Percentiles rank a stretch among this genome's conserved stretches.
Conservation (phyloP, 805 yeast species). For the Kodamaea fukazawae region DNA sequence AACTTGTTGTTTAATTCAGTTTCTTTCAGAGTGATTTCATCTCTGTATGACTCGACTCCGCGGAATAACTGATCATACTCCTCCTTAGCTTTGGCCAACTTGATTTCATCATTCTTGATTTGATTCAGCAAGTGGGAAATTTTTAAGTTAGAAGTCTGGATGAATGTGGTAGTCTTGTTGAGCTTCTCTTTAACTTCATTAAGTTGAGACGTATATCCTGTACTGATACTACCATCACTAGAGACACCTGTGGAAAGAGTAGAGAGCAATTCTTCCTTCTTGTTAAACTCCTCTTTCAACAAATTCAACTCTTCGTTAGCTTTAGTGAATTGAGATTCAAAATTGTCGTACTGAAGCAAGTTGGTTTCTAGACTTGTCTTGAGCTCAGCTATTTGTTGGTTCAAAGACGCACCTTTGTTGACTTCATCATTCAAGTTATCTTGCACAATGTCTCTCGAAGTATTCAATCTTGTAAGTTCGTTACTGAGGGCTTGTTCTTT, state of each 20-base stretch:
- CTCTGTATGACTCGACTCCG: conserved; percentile 43
- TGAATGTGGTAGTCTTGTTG: conserved; percentile 50
- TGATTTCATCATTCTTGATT: conserved; percentile 45
- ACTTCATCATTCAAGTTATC: conserved; percentile 60
- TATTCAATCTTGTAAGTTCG: conserved; percentile 62
- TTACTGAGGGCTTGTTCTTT: conserved; percentile 57
- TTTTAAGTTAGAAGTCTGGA: conserved; percentile 59
- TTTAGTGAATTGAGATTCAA: conserved; percentile 45
- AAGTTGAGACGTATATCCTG: conserved; percentile 63
- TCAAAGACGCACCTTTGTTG: conserved; percentile 30
- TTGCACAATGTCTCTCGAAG: conserved; percentile 55
- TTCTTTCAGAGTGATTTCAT: conserved; percentile 37
- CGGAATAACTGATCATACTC: conserved; percentile 43
- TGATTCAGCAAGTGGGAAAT: conserved; percentile 57
- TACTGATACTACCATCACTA: conserved; percentile 67
- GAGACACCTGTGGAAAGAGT: conserved; percentile 89
- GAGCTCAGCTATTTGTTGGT: conserved; percentile 32
- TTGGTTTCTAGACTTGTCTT: conserved; percentile 33
- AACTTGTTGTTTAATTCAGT: conserved; percentile 39
- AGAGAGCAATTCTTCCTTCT: conserved; percentile 76
- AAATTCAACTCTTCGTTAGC: conserved; percentile 44
- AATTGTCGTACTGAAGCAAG: conserved; percentile 32
- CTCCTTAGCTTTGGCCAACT: conserved; percentile 49
- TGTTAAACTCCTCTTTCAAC: conserved; percentile 47
- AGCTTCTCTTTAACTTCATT: conserved; percentile 57